Evolutionary conservation across 2,329 filamentous ascomycete species (phyloP).

Genomic region (Sarocladium kiliense): DNA sequence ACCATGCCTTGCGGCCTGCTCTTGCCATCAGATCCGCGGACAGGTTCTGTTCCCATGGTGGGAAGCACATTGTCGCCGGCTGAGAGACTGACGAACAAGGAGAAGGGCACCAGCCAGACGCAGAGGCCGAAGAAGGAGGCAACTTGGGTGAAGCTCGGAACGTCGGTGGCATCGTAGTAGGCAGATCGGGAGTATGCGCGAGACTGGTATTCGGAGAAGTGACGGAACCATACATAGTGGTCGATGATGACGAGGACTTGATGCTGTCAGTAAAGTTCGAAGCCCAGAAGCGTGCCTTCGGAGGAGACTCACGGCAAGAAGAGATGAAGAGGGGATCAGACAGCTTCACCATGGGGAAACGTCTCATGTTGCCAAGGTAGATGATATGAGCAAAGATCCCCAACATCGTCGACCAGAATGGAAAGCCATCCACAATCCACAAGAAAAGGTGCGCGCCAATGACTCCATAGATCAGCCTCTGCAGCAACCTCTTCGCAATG

Average conservation of each 20-base stretch:
- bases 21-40: conserved; percentile 40
- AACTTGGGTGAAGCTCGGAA: conserved; percentile 88
- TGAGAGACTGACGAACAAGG: conserved; percentile 88
- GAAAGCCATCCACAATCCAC: conserved; percentile 79
- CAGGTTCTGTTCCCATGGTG: conserved; percentile 70
- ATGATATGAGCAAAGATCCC: conserved; percentile 77
- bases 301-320: conserved; percentile 63
- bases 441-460: conserved; percentile 71
- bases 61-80: conserved; percentile 94
- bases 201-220: conserved; percentile 69
- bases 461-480: conserved; percentile 76
- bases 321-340: conserved; percentile 80
- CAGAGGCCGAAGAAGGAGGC: conserved; percentile 94
- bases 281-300: neutral
- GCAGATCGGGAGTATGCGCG: conserved; percentile 53
- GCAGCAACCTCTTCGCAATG: conserved; percentile 80
- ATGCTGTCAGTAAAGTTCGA: neutral
- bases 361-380: conserved; percentile 80
- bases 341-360: conserved; percentile 74
- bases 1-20: conserved; percentile 58
- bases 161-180: conserved; percentile 55
- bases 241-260: conserved; percentile 77
- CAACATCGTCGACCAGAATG: conserved; percentile 66
- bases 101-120: conserved; percentile 94
- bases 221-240: conserved; percentile 92